Evolutionary conservation across 352 stramenopile species (phyloP), one percentile per base, ranked within the genome.

Genomic region (Phytophthora melonis): DNA sequence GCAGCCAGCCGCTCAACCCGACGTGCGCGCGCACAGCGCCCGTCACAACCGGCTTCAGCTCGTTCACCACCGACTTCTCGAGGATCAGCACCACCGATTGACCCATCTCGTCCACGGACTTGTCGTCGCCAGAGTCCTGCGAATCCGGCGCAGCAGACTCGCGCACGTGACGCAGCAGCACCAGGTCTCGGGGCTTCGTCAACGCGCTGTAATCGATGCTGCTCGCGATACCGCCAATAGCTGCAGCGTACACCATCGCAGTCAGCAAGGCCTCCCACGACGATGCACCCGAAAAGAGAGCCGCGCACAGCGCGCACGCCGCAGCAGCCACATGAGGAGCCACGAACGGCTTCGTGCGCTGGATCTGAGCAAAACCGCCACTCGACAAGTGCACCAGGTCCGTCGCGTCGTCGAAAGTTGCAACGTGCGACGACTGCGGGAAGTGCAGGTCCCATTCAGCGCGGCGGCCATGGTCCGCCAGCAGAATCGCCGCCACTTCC

Each of bases 381-480:
- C 82, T 84, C 5, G 76, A 86, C 30, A 95, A 66, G 58, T 95
- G 80, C 57, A 95, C 80, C 11, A 95, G 72, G 34, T 93, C 84
- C 32, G 89, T 95, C 10, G 82, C 80, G 25, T 93, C 89, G 50
- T 93, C 89, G 63, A 91, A 95, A 2, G 78, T 88, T 1, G 89
- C 89, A 4, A 95, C 77, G 49, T 93, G 86, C 3, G 66, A 68
- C 8, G 87, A 91, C 4, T 67, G 60, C 0, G 87, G 87, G 56
- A 95, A 95, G 45, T 94, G 86, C 8, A 90, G 54, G 58, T 95
- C 89, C 89, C 89, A 95, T 16, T 94, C 87, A n/a, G 81, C 75
- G 14, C 89, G 87, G 68, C 88, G 88, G 5, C 72, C 73, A 59
- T 94, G 84, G 58, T 95, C 89, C 3, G 81, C 71, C 27, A 95